Evolutionary conservation across 2,329 filamentous ascomycete genomes (phyloP), one percentile per base, ranked within the genome.

Genomic region (Beauveria medogensis): DNA sequence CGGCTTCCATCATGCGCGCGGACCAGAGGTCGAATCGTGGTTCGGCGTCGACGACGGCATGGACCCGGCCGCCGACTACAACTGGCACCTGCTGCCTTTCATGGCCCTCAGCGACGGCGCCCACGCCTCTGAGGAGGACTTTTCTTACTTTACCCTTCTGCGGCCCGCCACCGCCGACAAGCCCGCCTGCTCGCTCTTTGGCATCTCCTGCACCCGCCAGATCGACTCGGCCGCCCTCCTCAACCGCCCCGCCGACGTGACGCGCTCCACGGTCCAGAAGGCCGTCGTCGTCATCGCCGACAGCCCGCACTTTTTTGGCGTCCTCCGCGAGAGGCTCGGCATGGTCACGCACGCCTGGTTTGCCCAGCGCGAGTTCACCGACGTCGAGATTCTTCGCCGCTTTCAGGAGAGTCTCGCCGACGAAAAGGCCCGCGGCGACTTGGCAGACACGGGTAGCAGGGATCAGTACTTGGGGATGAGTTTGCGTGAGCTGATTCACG

Each of bases 311-410:
- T 86, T 86, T 69, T 96, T 99, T 73, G 92, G 92, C 60, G 90
- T 94, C 77, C 78, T 99, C 71, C 87, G 93, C 68, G 91, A 97
- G 75, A 88, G 94, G 66, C 78, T 99, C 65, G 89, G 90, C 54
- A 87, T 96, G 37, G 92, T 99, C 18, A 97, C 93, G 4, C 89
- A 87, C 67, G 93, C 93, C 26, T 99, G 94, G 94, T 99, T 99
- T 75, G 90, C 89, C 64, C 94, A 99, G 79, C 88, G 80, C 63
- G 91, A 97, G 71, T 99, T 99, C 70, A 86, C 88, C 30, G 93
- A 97, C 72, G 82, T 88, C 53, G 93, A 97, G 72, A 97, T 99
- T 67, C 77, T 99, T 65, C 80, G 89, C 76, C 84, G 90, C 71
- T 97, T 99, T 68, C 92, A 96, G 72, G 93, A 96, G 74, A 95